Base-by-base conservation (phyloP, 176 grass and related monocot species). In the Avena eriantha region DNA sequence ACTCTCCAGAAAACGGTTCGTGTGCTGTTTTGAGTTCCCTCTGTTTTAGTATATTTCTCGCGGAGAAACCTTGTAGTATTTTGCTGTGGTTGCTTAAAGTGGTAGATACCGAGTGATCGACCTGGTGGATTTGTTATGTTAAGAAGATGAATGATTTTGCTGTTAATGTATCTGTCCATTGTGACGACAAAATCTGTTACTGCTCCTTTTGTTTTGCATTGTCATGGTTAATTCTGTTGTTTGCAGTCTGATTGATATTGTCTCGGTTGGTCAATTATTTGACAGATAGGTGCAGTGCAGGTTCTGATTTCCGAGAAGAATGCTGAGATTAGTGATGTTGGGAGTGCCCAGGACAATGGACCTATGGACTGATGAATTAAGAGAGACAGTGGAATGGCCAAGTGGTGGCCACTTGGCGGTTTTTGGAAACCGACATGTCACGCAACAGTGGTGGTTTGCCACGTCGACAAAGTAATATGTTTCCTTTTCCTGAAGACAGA, bases 361-460 rank as follows among this genome's bases (percentile, higher is more conserved):
- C 7, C 61, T 13, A 54, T n/a, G 21, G 73, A 83, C 51, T 54
- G 54, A 86, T 22, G 39, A 57, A 82, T 69, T 51, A 57, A 82
- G 77, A 60, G 69, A 39, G 50, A 53, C 23, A 82, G 41, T 14
- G 50, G 24, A 15, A 31, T 58, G 74, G 51, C 51, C 3, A 60
- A 41, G 24, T 39, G 18, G 19, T 69, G 39, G 39, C 39, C 39
- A 41, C 7, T 1, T 4, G 50, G 50, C 77, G 18, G 80, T 53
- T 69, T 78, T 86, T 81, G 58, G 51, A 29, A 50, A 29, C 50
- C 51, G 53, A 33, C 71, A 33, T 1, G 16, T 64, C 31, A 53
- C 41, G 12, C 33, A 43, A 22, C 60, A 63, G 41, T 66, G 78
- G 51, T 54, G 3, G 84, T 39, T 39, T 39, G 36, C 36, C 5